Evolutionary conservation across 345 rosid genomes (phyloP).

Genomic region (Euphorbia lathyris): DNA sequence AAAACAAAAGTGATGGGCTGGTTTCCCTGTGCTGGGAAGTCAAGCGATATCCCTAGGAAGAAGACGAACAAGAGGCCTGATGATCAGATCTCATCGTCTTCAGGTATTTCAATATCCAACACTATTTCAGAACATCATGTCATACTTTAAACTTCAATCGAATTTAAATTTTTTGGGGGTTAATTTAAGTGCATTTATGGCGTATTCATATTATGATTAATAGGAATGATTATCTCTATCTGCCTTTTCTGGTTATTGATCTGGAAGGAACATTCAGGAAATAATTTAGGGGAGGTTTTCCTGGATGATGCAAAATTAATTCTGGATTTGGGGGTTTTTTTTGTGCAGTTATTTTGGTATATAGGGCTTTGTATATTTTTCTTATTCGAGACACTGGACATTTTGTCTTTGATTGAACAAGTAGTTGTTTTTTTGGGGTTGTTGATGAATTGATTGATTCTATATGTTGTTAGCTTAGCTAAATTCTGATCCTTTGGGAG

Average conservation of each 20-base stretch:
- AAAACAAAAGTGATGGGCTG: conserved; percentile 20
- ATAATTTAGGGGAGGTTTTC: conserved; percentile 10
- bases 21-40: conserved; percentile 30
- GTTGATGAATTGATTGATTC: background rate
- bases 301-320: background rate
- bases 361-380: conserved; percentile 2
- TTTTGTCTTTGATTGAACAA: background rate
- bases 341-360: background rate
- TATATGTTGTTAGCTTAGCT: background rate
- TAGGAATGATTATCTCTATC: background rate
- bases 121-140: background rate
- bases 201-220: background rate
- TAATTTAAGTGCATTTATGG: background rate
- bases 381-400: background rate
- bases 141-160: background rate
- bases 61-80: conserved; percentile 24
- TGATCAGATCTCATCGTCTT: conserved; percentile 55
- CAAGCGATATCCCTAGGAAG: conserved; percentile 32
- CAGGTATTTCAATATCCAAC: conserved; percentile 30
- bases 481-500: background rate
- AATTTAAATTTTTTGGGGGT: background rate
- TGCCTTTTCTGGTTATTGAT: conserved; percentile 22
- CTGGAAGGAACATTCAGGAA: conserved; percentile 18
- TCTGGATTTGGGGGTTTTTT: conserved; percentile 3
- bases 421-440: background rate